Base-by-base conservation (phyloP, 78 protist genomes). In the Pelomyxa schiedti region DNA sequence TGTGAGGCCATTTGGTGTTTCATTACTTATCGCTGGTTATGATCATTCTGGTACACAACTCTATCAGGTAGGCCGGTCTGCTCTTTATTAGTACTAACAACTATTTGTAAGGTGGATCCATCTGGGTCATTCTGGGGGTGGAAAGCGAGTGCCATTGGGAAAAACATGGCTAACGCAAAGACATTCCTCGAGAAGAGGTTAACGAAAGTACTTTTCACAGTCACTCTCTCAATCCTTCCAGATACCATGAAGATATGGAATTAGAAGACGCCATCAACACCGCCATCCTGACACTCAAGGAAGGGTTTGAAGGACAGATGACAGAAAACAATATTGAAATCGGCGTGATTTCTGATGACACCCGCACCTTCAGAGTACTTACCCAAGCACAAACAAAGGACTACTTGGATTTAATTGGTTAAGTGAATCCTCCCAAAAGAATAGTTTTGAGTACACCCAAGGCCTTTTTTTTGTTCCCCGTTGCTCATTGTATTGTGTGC, bases 61-160 rank as follows among this genome's bases (percentile, higher is more conserved):
- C n/a, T 97, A 83, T 73, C 99, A 97, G 82, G 93, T n/a, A n/a
- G n/a, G n/a, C n/a, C n/a, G n/a, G n/a, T n/a, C n/a, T n/a, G n/a
- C n/a, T n/a, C n/a, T n/a, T n/a, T n/a, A n/a, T n/a, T n/a, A n/a
- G n/a, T n/a, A n/a, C n/a, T n/a, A n/a, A n/a, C n/a, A n/a, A n/a
- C n/a, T n/a, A n/a, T n/a, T n/a, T n/a, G n/a, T n/a, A n/a, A n/a
- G n/a, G n/a, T 93, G 3, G 89, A 79, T 32, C 90, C 85, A 32
- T 75, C 94, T 0, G 99, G 99, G n/a, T 81, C 98, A 7, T 96
- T 82, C 93, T 92, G 63, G 16, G 94, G 94, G 1, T 98, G 99
- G 99, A 98, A 98, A 87, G 99, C 99, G 1, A 42, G 98, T 1
- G 98, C 99, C 9, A 93, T 97, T 67, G 99, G 99, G 70, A 93